These are phyloP conservation scores for Fusarium domesticum DNA, from an alignment of 2,329 filamentous ascomycete genomes.

Conservation along the genomic window DNA sequence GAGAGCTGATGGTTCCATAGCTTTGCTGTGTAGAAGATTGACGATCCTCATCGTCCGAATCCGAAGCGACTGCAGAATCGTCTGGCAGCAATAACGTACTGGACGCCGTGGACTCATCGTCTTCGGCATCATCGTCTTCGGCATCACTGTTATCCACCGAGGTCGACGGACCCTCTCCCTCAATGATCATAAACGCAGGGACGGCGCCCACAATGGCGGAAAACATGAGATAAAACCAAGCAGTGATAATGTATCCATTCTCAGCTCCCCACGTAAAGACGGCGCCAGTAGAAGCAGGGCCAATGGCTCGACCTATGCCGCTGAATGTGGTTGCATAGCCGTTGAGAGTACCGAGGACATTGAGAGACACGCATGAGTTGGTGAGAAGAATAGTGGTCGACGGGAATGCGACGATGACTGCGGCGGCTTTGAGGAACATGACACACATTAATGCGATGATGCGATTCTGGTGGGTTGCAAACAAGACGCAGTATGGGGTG, in stretches of 20 bases:
- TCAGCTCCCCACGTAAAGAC: conserved; percentile 75
- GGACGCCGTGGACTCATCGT: conserved; percentile 12
- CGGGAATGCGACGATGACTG: conserved; percentile 82
- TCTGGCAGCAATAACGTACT: conserved; percentile 23
- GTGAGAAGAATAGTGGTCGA: conserved; percentile 87
- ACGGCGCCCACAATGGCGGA: conserved; percentile 65
- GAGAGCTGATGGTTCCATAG: conserved; percentile 23
- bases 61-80: conserved; percentile 19
- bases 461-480: conserved; percentile 47
- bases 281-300: conserved; percentile 70
- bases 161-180: conserved; percentile 64
- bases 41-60: conserved; percentile 19
- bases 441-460: conserved; percentile 62
- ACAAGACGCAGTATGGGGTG: conserved; percentile 76
- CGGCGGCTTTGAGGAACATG: conserved; percentile 71
- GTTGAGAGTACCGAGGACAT: conserved; percentile 81
- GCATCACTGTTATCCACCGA: conserved; percentile 35
- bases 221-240: conserved; percentile 74
- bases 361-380: conserved; percentile 73
- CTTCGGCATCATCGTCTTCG: conserved; percentile 20
- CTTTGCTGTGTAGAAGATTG: conserved; percentile 12
- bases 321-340: conserved; percentile 83
- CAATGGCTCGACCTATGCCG: conserved; percentile 74
- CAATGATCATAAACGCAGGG: conserved; percentile 69
- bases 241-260: conserved; percentile 70